Percentiles rank a stretch among this genome's conserved stretches.
These are phyloP conservation scores for Microbotryum intermedium DNA, from an alignment of 1,284 basidiomycete genomes.

Conservation along the genomic window DNA sequence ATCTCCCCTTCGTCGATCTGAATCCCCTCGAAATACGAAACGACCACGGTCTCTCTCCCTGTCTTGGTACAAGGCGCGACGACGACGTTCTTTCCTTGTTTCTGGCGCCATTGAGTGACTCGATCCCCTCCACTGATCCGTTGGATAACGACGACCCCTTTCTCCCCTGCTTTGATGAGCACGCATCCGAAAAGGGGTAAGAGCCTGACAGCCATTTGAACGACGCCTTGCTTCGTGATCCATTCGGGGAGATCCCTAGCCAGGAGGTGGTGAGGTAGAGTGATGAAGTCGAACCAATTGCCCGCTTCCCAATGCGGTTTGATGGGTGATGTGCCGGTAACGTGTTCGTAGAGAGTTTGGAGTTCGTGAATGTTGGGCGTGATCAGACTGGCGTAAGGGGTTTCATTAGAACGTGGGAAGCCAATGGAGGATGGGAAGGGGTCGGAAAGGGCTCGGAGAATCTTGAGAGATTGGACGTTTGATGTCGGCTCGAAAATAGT, in stretches of 20 bases:
- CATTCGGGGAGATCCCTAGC: slow-evolving; percentile 8
- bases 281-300: slow-evolving; percentile 50
- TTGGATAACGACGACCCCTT: slow-evolving; percentile 41
- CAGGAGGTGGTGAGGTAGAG: slow-evolving; percentile 8
- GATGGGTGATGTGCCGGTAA: slow-evolving; percentile 40
- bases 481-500: slow-evolving; percentile 71
- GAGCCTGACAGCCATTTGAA: slow-evolving; percentile 67
- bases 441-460: slow-evolving; percentile 56
- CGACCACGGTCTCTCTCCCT: slow-evolving; percentile 16
- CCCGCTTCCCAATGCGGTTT: slow-evolving; percentile 46
- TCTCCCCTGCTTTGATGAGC: slow-evolving; percentile 69
- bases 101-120: slow-evolving; percentile 9
- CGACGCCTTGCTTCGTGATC: slow-evolving; percentile 49
- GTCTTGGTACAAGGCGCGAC: neutral
- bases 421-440: slow-evolving; percentile 30
- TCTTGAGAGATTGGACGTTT: slow-evolving; percentile 59
- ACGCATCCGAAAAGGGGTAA: slow-evolving; percentile 72
- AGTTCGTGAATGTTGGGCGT: slow-evolving; percentile 77
- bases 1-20: slow-evolving; percentile 44
- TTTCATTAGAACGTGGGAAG: slow-evolving; percentile 3
- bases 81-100: no score
- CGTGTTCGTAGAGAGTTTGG: slow-evolving; percentile 51
- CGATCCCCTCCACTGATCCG: slow-evolving; percentile 15
- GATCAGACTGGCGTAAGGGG: slow-evolving; percentile 48
- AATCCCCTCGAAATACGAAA: slow-evolving; percentile 55